Conservation (phyloP, 140 eudicot species). For the Stevia rebaudiana region DNA sequence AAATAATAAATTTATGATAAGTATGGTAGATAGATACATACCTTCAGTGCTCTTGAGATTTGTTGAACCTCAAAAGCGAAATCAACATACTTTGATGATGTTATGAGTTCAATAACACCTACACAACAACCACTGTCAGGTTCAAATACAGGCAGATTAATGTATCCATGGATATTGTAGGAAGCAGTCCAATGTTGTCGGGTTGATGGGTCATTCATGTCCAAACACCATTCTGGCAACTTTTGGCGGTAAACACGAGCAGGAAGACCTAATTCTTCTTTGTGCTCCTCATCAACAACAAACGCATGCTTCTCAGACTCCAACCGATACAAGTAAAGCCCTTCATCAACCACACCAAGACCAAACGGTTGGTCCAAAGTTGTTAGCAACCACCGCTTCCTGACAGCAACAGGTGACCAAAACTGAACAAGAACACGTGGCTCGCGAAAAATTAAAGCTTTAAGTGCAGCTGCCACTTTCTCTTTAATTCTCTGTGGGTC, state of each 20-base stretch:
- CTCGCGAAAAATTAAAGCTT: neutral
- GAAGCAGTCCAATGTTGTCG: constrained; percentile 10
- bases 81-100: neutral
- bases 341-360: constrained; percentile 16
- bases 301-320: constrained; percentile 6
- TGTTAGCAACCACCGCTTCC: constrained; percentile 13
- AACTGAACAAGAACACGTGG: constrained; percentile 19
- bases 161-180: constrained; percentile 9
- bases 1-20: too few relatives aligned
- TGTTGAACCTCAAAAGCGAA: constrained; percentile 14
- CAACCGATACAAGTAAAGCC: constrained; percentile 24
- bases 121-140: constrained; percentile 16
- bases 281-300: constrained; percentile 10
- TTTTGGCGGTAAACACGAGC: constrained; percentile 25
- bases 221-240: constrained; percentile 25
- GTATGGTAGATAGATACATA: neutral
- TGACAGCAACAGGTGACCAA: constrained; percentile 14
- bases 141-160: constrained; percentile 32
- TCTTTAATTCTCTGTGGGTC: constrained; percentile 6
- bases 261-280: constrained; percentile 15
- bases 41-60: neutral
- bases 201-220: neutral
- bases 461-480: constrained; percentile 6
- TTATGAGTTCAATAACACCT: constrained; percentile 32
- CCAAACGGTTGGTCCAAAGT: constrained; percentile 34